Conservation (phyloP, 768 basidiomycete genomes). For the Gelatoporia subvermispora region DNA sequence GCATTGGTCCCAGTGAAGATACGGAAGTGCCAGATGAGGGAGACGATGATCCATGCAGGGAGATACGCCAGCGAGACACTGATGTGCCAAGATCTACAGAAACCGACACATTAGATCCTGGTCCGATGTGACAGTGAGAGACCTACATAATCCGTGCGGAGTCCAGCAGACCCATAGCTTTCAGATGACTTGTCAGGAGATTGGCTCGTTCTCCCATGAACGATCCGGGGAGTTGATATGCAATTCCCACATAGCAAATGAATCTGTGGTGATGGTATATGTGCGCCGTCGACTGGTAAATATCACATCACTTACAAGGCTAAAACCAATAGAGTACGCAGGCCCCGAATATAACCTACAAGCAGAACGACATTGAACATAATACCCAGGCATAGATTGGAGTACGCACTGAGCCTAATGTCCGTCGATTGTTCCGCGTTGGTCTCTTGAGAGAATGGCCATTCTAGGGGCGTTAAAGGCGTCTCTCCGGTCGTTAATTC, state of each 20-base stretch:
- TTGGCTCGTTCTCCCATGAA: constrained; percentile 62
- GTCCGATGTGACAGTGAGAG: not conserved
- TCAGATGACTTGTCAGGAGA: constrained; percentile 65
- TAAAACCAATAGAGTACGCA: constrained; percentile 58
- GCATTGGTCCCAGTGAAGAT: constrained; percentile 61
- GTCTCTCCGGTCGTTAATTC: constrained; percentile 55
- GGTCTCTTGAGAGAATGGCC: constrained; percentile 67
- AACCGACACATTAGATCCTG: constrained; percentile 2
- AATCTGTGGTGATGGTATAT: constrained; percentile 38
- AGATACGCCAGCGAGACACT: constrained; percentile 64
- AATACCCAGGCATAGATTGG: not conserved
- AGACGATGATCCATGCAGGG: constrained; percentile 70
- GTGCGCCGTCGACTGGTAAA: not conserved
- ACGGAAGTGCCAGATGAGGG: constrained; percentile 57
- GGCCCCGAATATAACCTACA: constrained; percentile 56
- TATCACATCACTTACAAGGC: constrained; percentile 46
- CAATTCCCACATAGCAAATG: constrained; percentile 65
- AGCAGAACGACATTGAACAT: not conserved
- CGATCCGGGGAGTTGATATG: constrained; percentile 74
- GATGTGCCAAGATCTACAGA: constrained; percentile 53
- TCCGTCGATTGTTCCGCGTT: constrained; percentile 55
- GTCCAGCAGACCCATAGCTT: constrained; percentile 75
- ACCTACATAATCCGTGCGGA: constrained; percentile 59
- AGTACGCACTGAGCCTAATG: constrained; percentile 52
- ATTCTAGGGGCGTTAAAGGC: constrained; percentile 58